Evolutionary conservation across 257 asterid species (phyloP).

Genomic region (Echites panduratus): DNA sequence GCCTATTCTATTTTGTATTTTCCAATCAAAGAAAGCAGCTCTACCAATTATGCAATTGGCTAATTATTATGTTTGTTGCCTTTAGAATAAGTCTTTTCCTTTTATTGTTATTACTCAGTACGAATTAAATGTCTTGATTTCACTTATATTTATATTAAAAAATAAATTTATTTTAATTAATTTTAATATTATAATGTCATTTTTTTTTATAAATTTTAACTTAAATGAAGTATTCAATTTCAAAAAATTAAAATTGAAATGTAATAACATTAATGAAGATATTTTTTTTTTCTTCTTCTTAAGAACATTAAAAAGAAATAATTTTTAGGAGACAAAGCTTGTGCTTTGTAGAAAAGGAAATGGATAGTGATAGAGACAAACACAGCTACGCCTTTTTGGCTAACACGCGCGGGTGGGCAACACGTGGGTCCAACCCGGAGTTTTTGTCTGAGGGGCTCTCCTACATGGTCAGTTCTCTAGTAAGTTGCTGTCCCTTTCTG

Average conservation of each 20-base stretch:
- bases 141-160: too few relatives aligned
- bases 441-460: constrained; percentile 38
- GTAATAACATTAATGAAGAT: too few relatives aligned
- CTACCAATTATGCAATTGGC: constrained; percentile 1
- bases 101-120: not conserved
- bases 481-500: constrained; percentile 16
- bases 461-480: constrained; percentile 26
- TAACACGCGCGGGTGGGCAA: constrained; percentile 10
- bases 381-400: constrained; percentile 2
- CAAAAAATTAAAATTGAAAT: too few relatives aligned
- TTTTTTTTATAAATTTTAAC: too few relatives aligned
- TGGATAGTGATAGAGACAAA: constrained; percentile 9
- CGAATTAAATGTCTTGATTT: too few relatives aligned
- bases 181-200: too few relatives aligned
- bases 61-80: constrained; percentile 3
- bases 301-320: not conserved
- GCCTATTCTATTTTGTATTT: not conserved
- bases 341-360: constrained; percentile 12
- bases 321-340: constrained; percentile 10
- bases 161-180: too few relatives aligned
- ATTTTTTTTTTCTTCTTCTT: too few relatives aligned
- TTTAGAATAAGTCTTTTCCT: not conserved
- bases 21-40: constrained; percentile 4
- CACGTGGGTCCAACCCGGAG: constrained; percentile 20
- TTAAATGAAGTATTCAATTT: too few relatives aligned